Evolutionary conservation across 2,329 filamentous ascomycete species (phyloP), one percentile per base, ranked within the genome.

Genomic region (Orbilia blumenaviensis): DNA sequence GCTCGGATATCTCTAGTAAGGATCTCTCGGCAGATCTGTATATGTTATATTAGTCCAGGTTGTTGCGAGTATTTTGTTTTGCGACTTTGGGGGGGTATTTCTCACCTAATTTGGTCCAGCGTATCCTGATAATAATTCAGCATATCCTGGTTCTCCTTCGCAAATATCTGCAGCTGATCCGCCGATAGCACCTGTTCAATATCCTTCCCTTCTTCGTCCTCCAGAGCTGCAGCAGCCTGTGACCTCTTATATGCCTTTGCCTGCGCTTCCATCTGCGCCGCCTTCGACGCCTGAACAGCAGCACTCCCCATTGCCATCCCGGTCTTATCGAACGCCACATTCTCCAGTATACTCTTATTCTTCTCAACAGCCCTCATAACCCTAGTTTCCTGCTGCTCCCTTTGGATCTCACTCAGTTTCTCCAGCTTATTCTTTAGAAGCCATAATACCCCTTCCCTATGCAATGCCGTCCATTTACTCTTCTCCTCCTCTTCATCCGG

Each of bases 81-180:
- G n/a, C n/a, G n/a, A n/a, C n/a, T n/a, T n/a, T n/a, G n/a, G n/a
- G n/a, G n/a, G n/a, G n/a, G n/a, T n/a, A n/a, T n/a, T n/a, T 27
- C 56, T 66, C 88, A 96, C 92, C 91, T 92, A 79, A 98, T 93
- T 87, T 98, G 95, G 83, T 94, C 91, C 82, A 98, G 85, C n/a
- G 92, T 93, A 84, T 91, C 93, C 83, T 97, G 93, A 83, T 96
- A 97, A 83, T 97, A 92, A 83, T 91, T 92, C 80, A 98, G 86
- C 90, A 99, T 93, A 78, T 92, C 90, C 83, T 93, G 90, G 81
- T 98, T 97, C 81, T 96, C 94, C 83, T 93, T 88, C 79, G 94
- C 94, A 84, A 99, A 98, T 81, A 97, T 88, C 82, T 97, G 94
- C 62, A 95, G 85, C 83, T 98, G 94, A 81, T 97, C 93, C 21